phyloP scores from a whole-genome alignment of 2,329 filamentous ascomycete species.

The Didymella pinodella region DNA sequence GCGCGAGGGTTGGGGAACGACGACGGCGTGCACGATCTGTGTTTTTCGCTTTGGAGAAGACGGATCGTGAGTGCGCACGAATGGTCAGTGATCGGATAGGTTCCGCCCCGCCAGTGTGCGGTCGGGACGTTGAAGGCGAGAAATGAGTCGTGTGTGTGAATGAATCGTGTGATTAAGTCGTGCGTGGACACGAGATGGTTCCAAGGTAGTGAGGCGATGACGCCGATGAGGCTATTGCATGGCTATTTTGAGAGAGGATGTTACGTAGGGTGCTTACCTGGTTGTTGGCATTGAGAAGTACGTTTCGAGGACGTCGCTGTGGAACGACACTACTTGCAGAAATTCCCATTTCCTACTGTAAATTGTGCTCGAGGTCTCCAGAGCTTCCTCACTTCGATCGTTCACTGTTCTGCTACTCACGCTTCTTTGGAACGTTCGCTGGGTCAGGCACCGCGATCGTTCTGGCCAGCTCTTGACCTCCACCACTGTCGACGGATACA shows the following conservation, averaged over 20 bases:
- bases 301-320: background rate
- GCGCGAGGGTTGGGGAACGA: background rate
- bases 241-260: slow-evolving; percentile 3
- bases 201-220: background rate
- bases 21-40: slow-evolving; percentile 3
- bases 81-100: slow-evolving; percentile 11
- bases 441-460: background rate
- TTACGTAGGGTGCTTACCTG: slow-evolving; percentile 6
- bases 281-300: background rate
- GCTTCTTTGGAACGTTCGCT: background rate
- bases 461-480: background rate
- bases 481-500: background rate
- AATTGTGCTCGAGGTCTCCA: no score
- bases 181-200: slow-evolving; percentile 6
- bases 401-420: background rate
- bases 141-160: slow-evolving; percentile 7
- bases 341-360: no score
- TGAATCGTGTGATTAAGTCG: slow-evolving; percentile 12
- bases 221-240: slow-evolving; percentile 7
- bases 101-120: slow-evolving; percentile 10
- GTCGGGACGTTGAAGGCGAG: slow-evolving; percentile 19
- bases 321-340: background rate
- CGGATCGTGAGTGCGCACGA: background rate
- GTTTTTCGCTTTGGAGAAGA: background rate
- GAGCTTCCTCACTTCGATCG: no score